Evolutionary conservation across 176 grass and related monocot genomes (phyloP), one percentile per base, ranked within the genome.

Genomic region (Olyra latifolia): DNA sequence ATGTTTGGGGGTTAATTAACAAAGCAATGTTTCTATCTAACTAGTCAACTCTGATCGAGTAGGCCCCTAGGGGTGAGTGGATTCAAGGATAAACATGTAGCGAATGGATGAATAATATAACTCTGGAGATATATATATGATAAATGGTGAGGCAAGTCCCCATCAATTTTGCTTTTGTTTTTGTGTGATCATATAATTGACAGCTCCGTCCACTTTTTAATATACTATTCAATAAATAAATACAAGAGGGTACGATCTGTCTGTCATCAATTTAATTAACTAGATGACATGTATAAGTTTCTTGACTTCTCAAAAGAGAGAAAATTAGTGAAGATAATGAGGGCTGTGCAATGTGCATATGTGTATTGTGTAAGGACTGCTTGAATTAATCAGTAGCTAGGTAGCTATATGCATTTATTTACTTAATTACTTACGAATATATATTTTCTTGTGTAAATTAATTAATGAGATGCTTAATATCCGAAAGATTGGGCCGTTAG

Each of bases 41-140:
- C 29, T 78, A 77, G 64, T 78, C 74, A 71, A 70, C 74, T 84
- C 82, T 78, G 49, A 15, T 68, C 65, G 2, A 68, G 11, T 68
- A 44, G 41, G 65, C 42, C 61, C 30, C 30, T 84, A 71, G 82
- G 82, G 72, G 48, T 69, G 72, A 77, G 52, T 84, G 50, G 64
- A 71, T 62, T 50, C 74, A 62, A 52, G 73, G 73, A 71, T 84
- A 84, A 52, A 78, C 66, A 68, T 71, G 2, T 52, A 48, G 65
- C 65, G 29, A 84, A 62, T 78, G 64, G 54, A 20, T 50, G 42
- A 62, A 39, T 78, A 70, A 65, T 78, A 23, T 78, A 70, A 52
- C 65, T 42, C 16, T 53, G 58, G 40, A 83, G 68, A 60, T 77
- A 10, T 19, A 10, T 19, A 49, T 63, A 40, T 53, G 53, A 77